A percentile compares a stretch with the other conserved stretches of the same genome.
Evolutionary conservation across 2,329 filamentous ascomycete species (phyloP).

Genomic region (Pezizomycotina sp.): DNA sequence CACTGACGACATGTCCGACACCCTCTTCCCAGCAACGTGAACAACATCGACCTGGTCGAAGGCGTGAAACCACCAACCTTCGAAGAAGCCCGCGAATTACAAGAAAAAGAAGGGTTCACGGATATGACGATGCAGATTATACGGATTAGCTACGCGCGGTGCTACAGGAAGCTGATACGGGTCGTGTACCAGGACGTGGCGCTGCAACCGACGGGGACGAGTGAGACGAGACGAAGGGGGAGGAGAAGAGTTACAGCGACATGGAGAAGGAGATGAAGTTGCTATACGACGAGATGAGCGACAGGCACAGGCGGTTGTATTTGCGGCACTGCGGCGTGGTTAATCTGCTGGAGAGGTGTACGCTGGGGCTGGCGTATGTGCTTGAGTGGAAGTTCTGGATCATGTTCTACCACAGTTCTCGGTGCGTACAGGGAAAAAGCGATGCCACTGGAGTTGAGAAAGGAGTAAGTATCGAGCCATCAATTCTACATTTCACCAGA

Average conservation of each 20-base stretch:
- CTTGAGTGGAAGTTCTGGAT: neutral
- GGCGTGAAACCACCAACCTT: slow-evolving; percentile 4
- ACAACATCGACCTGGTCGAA: slow-evolving; percentile 35
- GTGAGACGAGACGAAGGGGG: slow-evolving; percentile 36
- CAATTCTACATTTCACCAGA: too few species aligned
- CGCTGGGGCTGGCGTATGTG: neutral
- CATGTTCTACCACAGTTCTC: neutral
- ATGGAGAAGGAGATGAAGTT: slow-evolving; percentile 33
- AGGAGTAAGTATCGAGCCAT: too few species aligned
- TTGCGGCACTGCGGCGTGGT: too few species aligned
- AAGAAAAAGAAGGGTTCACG: slow-evolving; percentile 27
- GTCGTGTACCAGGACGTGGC: neutral
- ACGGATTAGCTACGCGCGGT: slow-evolving; percentile 24
- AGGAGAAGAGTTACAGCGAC: slow-evolving; percentile 34
- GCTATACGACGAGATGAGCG: too few species aligned
- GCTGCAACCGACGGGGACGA: slow-evolving; percentile 27
- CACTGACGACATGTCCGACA: slow-evolving; percentile 33
- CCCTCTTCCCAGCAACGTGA: slow-evolving; percentile 37
- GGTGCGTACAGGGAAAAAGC: too few species aligned
- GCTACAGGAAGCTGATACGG: neutral
- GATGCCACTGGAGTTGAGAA: too few species aligned
- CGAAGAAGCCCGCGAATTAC: slow-evolving; percentile 5
- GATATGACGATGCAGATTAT: slow-evolving; percentile 30
- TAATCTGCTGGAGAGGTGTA: neutral
- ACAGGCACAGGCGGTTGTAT: too few species aligned